Evolutionary conservation across 768 basidiomycete genomes (phyloP), one percentile per base, ranked within the genome.

Genomic region (Rhizopogon vesiculosus): DNA sequence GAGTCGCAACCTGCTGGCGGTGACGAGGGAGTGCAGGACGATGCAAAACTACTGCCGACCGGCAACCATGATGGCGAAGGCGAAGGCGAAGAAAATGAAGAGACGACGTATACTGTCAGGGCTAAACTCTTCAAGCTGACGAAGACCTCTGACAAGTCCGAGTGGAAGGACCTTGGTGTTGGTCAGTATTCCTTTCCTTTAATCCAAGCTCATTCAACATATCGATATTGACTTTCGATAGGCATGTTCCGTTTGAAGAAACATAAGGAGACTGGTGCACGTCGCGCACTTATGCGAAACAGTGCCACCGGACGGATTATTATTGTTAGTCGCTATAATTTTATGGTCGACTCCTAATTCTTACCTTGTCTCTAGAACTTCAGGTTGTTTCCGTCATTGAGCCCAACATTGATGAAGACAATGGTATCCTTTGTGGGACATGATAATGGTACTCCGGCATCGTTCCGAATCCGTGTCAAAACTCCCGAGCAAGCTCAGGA

Each of bases 31-130:
- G 40, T 49, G 12, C 45, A 38, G 16, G 61, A 54, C 13, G 56
- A 51, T 42, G 46, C 48, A 33, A 70, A 66, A 28, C 10, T 64
- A 3, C 28, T 68, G 2, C 61, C 66, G 18, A 61, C 57, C 9
- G 60, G 56, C n/a, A 69, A 71, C 53, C 82, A 86, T 58, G 88
- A 89, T 59, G 75, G 74, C 52, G 88, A 89, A 57, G 89, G 91
- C 10, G 85, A 85, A 62, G 91, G 91, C 29, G 91, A 93, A 70
- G 87, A 93, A 65, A 78, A 86, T 41, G 91, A 93, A 64, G 83
- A 83, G 56, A 91, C 87, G 3, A 70, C 72, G 29, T 77, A 87
- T 66, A 69, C 74, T 44, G 74, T 82, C 46, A 82, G 76, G 66
- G 70, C 81, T 46, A 91, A 87, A 66, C 83, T 84, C 25, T 89